These are phyloP conservation scores for Nannizzia gypsea DNA, from an alignment of 2,329 filamentous ascomycete genomes.

Conservation along the genomic window DNA sequence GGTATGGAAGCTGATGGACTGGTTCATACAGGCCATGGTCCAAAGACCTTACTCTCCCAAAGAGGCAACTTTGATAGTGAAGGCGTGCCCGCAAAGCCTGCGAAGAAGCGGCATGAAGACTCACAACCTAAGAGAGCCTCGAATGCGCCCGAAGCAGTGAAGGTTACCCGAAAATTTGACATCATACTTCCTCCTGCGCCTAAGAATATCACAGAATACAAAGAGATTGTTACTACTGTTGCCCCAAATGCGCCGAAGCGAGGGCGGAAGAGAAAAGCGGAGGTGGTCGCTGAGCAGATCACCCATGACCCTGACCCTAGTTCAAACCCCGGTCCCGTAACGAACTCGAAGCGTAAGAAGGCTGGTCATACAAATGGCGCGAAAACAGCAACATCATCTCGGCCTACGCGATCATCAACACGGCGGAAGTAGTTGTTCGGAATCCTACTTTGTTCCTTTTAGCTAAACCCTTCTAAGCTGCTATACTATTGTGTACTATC, in stretches of 20 bases:
- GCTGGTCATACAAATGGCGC: not conserved
- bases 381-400: not conserved
- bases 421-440: not conserved
- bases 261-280: constrained; percentile 9
- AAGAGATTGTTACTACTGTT: not conserved
- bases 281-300: not conserved
- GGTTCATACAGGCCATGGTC: too few species aligned
- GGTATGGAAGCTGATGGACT: not conserved
- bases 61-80: too few species aligned
- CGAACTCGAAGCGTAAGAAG: not conserved
- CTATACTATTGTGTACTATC: not conserved
- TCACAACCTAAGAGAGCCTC: constrained; percentile 7
- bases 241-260: not conserved
- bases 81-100: too few species aligned
- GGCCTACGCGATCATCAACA: not conserved
- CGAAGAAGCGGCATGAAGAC: too few species aligned
- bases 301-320: not conserved
- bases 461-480: not conserved
- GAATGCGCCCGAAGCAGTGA: not conserved
- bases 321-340: not conserved
- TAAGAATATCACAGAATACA: not conserved
- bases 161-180: not conserved
- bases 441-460: not conserved
- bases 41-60: too few species aligned
- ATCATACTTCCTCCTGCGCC: not conserved